Evolutionary conservation across 345 rosid genomes (phyloP).

Genomic region (Syzygium oleosum): DNA sequence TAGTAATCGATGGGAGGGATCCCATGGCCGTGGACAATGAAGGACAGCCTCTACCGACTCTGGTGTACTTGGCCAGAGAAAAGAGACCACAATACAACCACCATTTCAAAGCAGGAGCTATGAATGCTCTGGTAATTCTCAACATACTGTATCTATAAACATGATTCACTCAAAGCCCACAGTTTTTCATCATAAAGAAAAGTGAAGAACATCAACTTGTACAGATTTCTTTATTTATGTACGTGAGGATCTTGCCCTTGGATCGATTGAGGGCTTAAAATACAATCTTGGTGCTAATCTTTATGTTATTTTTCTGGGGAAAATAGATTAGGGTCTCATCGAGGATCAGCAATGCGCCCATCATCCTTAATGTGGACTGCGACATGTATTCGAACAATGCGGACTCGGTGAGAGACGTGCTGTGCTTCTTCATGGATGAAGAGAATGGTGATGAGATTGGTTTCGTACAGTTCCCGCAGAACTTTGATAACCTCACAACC

Average conservation of each 20-base stretch:
- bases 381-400: conserved; percentile 40
- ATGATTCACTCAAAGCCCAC: not conserved
- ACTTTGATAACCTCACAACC: conserved; percentile 17
- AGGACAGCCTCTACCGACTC: conserved; percentile 27
- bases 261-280: not conserved
- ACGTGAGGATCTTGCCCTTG: not conserved
- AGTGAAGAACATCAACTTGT: not conserved
- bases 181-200: not conserved
- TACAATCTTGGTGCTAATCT: not conserved
- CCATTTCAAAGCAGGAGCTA: conserved; percentile 47
- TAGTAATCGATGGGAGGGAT: conserved; percentile 12
- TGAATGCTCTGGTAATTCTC: conserved; percentile 32
- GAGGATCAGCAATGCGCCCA: conserved; percentile 27
- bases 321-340: conserved; percentile 42
- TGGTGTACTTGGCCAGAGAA: conserved; percentile 35
- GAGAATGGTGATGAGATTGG: conserved; percentile 25
- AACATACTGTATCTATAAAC: not conserved
- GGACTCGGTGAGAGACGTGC: conserved; percentile 23
- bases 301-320: not conserved
- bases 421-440: conserved; percentile 46
- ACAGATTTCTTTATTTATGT: not conserved
- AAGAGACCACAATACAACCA: conserved; percentile 31
- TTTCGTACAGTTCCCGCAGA: conserved; percentile 32
- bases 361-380: conserved; percentile 38
- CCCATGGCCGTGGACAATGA: conserved; percentile 9